A percentile compares a stretch with the other conserved stretches of the same genome.
Evolutionary conservation across 768 basidiomycete genomes (phyloP).

Genomic region (Suillus spraguei): DNA sequence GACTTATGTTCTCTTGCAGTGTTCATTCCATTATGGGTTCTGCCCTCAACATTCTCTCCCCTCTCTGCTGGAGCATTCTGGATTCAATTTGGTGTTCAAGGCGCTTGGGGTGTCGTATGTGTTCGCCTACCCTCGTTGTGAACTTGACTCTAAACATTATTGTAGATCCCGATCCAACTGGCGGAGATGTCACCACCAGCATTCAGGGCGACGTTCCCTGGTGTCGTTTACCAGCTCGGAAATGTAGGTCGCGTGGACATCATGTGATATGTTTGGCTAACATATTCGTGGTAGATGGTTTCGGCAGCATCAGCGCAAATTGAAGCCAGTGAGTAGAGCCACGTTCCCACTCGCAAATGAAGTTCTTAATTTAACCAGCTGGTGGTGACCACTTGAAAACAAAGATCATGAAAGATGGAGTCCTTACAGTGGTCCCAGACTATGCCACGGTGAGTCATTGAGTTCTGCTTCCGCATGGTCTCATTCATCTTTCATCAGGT

Average conservation of each 20-base stretch:
- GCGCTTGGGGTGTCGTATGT: slow-evolving; percentile 86
- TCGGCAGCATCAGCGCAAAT: slow-evolving; percentile 80
- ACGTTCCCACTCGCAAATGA: not conserved
- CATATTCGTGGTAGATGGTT: slow-evolving; percentile 46
- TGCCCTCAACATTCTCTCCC: slow-evolving; percentile 66
- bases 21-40: slow-evolving; percentile 83
- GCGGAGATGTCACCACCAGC: slow-evolving; percentile 86
- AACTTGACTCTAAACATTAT: not conserved
- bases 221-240: slow-evolving; percentile 82
- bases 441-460: slow-evolving; percentile 51
- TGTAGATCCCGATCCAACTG: slow-evolving; percentile 72
- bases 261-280: not conserved
- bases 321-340: slow-evolving; percentile 57
- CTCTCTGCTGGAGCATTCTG: slow-evolving; percentile 87
- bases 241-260: slow-evolving; percentile 42
- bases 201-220: slow-evolving; percentile 87
- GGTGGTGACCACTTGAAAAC: slow-evolving; percentile 65
- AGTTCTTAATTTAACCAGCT: slow-evolving; percentile 37
- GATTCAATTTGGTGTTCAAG: slow-evolving; percentile 86
- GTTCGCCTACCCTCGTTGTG: not conserved
- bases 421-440: slow-evolving; percentile 51
- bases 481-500: slow-evolving; percentile 27
- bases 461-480: slow-evolving; percentile 32
- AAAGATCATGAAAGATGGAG: slow-evolving; percentile 46
- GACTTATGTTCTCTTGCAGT: slow-evolving; percentile 21